Evolutionary conservation across 345 rosid genomes (phyloP).

Genomic region (Ceriops zippeliana): DNA sequence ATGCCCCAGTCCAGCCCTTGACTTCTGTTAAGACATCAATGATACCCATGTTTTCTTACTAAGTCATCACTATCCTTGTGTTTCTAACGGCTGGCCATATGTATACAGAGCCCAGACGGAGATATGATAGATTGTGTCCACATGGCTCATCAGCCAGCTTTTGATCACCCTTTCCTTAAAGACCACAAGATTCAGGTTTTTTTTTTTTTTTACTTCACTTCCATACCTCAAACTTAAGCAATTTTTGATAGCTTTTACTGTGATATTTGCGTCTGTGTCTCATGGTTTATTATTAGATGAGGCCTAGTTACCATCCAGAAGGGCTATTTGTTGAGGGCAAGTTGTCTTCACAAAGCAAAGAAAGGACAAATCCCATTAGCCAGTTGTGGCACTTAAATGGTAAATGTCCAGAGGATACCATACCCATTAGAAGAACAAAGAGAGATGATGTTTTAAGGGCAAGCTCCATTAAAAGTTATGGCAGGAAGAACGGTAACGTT

Average conservation of each 20-base stretch:
- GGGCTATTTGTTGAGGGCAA: slow-evolving; percentile 68
- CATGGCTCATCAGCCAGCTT: slow-evolving; percentile 79
- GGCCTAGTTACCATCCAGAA: slow-evolving; percentile 77
- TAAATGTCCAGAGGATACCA: slow-evolving; percentile 66
- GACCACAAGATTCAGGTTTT: slow-evolving; percentile 84
- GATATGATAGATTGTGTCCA: slow-evolving; percentile 80
- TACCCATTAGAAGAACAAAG: slow-evolving; percentile 82
- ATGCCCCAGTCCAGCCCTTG: too few relatives aligned
- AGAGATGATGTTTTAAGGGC: slow-evolving; percentile 81
- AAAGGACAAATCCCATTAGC: slow-evolving; percentile 44
- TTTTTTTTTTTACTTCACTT: neutral
- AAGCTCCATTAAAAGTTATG: slow-evolving; percentile 79
- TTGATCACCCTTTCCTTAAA: slow-evolving; percentile 86
- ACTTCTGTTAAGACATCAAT: too few relatives aligned
- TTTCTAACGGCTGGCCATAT: too few relatives aligned
- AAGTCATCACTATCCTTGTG: too few relatives aligned
- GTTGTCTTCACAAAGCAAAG: slow-evolving; percentile 40
- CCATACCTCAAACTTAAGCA: neutral
- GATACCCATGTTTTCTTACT: too few relatives aligned
- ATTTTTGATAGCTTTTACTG: neutral
- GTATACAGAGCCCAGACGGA: slow-evolving; percentile 52
- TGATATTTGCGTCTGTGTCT: slow-evolving; percentile 1
- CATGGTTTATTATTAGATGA: slow-evolving; percentile 44
- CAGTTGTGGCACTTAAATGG: slow-evolving; percentile 90
- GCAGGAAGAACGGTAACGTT: slow-evolving; percentile 66